Evolutionary conservation across 192 early-diverging fungal species (phyloP), one percentile per base, ranked within the genome.

Genomic region (Linderina pennispora): DNA sequence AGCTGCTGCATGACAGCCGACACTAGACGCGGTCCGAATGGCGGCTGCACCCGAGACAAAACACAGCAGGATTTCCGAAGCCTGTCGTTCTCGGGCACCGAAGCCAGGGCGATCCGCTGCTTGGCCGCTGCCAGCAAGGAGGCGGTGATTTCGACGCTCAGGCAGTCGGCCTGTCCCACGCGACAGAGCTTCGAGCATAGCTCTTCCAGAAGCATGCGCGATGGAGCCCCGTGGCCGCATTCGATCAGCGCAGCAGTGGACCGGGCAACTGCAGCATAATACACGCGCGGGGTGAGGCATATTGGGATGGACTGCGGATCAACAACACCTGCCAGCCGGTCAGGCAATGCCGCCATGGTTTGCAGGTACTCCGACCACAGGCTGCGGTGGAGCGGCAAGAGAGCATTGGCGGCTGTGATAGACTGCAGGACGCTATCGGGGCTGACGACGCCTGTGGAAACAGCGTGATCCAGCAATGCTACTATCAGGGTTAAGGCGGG

Each of bases 151-250:
- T 58, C 66, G 1, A 42, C 36, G 24, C 59, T 47, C 8, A 70
- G 16, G 5, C 17, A 25, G 9, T 55, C 40, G 3, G 22, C 24
- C 39, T 70, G 66, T 0, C 66, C 66, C 8, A 61, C 55, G 1
- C 66, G 55, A 18, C 66, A 70, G 16, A 70, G 18, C 31, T 70
- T 70, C 17, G 41, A 19, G 43, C 59, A 62, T 43, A 70, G 45
- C 22, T 62, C 65, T 1, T 35, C 41, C 0, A 54, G 20, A n/a
- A 13, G n/a, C n/a, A n/a, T n/a, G n/a, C n/a, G n/a, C n/a, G n/a
- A n/a, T n/a, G n/a, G n/a, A n/a, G n/a, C n/a, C n/a, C n/a, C n/a
- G n/a, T n/a, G n/a, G n/a, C n/a, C n/a, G n/a, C n/a, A n/a, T n/a
- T n/a, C n/a, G 11, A 10, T n/a, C 52, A 1, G 25, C 21, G 11